phyloP scores from a whole-genome alignment of 2,329 filamentous ascomycete genomes.

The Fusarium sp. region DNA sequence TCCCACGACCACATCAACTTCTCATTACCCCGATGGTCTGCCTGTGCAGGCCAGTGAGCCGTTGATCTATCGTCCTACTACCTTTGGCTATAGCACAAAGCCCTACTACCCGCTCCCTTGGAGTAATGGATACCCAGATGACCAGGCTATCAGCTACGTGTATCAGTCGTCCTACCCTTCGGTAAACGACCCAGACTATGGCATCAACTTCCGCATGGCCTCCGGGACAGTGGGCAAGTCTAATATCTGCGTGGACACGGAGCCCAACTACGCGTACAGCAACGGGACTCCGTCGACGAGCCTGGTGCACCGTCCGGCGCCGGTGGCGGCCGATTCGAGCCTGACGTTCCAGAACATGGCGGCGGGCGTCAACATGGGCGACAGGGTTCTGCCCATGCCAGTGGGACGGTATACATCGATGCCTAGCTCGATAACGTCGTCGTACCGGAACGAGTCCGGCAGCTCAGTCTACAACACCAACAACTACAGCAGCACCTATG shows the following conservation, averaged over 20 bases:
- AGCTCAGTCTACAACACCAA: constrained; percentile 45
- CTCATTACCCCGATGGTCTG: constrained; percentile 40
- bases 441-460: constrained; percentile 48
- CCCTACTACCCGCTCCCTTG: constrained; percentile 48
- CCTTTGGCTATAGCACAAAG: constrained; percentile 47
- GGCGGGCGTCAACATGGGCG: constrained; percentile 31
- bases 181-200: constrained; percentile 46
- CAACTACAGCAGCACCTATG: constrained; percentile 32
- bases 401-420: constrained; percentile 31
- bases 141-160: constrained; percentile 47
- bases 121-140: constrained; percentile 47
- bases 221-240: constrained; percentile 38
- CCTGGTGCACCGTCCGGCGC: constrained; percentile 36
- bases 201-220: constrained; percentile 49
- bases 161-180: constrained; percentile 42
- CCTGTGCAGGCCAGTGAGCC: constrained; percentile 34
- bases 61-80: constrained; percentile 39
- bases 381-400: constrained; percentile 43
- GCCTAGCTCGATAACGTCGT: constrained; percentile 35
- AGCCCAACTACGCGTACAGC: constrained; percentile 48
- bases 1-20: constrained; percentile 23
- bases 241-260: constrained; percentile 48
- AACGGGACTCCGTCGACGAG: constrained; percentile 28
- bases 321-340: constrained; percentile 28
- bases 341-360: constrained; percentile 44